A percentile compares a stretch with the other conserved stretches of the same genome.
Evolutionary conservation across 495 filamentous ascomycete genomes (phyloP).

Genomic region (Penicillium paxilli): DNA sequence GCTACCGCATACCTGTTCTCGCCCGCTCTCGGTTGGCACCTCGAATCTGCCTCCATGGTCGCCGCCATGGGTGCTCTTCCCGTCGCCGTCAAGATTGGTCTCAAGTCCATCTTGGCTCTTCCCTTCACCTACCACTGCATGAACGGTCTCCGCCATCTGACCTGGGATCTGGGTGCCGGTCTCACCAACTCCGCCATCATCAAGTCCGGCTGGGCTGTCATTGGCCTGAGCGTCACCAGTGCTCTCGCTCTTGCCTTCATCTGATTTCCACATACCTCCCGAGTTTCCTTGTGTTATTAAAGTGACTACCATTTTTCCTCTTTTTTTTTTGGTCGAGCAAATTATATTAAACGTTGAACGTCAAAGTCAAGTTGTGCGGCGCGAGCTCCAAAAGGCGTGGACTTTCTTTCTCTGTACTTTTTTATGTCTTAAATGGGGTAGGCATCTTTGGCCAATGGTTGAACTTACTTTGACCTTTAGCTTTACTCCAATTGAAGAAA

Average conservation of each 20-base stretch:
- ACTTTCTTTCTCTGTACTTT: slow-evolving; percentile 16
- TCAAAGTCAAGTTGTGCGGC: slow-evolving; percentile 22
- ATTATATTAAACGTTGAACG: slow-evolving; percentile 16
- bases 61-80: slow-evolving; percentile 76
- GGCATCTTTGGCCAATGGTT: neutral
- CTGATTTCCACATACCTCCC: slow-evolving; percentile 33
- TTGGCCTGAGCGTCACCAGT: slow-evolving; percentile 64
- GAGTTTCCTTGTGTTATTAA: slow-evolving; percentile 44
- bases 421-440: neutral
- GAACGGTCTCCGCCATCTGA: slow-evolving; percentile 88
- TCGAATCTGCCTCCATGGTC: slow-evolving; percentile 77
- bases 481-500: neutral
- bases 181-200: slow-evolving; percentile 72
- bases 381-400: slow-evolving; percentile 24
- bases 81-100: slow-evolving; percentile 60
- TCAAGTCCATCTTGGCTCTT: slow-evolving; percentile 73
- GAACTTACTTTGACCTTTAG: neutral
- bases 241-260: slow-evolving; percentile 62
- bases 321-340: slow-evolving; percentile 24
- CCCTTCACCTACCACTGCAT: slow-evolving; percentile 86
- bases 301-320: slow-evolving; percentile 12
- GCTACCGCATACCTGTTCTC: slow-evolving; percentile 79
- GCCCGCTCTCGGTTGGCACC: slow-evolving; percentile 78
- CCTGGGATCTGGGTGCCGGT: slow-evolving; percentile 74
- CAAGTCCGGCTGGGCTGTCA: slow-evolving; percentile 70